These are phyloP conservation scores for Kwoniella heveanensis DNA, from an alignment of 768 basidiomycete species.

Conservation along the genomic window DNA sequence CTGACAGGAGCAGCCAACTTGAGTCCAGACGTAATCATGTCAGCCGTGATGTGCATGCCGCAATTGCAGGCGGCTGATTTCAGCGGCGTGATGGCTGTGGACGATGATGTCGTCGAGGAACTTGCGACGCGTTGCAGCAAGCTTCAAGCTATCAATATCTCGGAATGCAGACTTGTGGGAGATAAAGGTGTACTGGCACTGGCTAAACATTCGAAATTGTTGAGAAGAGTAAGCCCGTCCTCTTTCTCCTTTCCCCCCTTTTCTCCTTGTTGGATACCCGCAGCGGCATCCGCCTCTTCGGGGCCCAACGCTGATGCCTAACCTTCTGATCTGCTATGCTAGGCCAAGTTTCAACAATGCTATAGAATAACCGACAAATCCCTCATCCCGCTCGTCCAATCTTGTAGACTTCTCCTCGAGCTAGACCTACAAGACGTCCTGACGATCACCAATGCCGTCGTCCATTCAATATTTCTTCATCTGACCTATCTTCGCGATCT, in stretches of 20 bases:
- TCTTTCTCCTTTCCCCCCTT: neutral
- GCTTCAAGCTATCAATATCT: slow-evolving; percentile 89
- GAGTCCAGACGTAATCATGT: slow-evolving; percentile 65
- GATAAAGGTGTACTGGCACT: slow-evolving; percentile 76
- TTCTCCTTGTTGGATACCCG: neutral
- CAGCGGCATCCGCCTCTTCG: no score
- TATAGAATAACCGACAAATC: slow-evolving; percentile 73
- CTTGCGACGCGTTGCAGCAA: slow-evolving; percentile 71
- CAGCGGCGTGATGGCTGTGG: slow-evolving; percentile 68
- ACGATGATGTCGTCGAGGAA: slow-evolving; percentile 70
- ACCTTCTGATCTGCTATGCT: neutral
- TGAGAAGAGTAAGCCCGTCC: slow-evolving; percentile 65
- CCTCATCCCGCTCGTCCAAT: slow-evolving; percentile 72
- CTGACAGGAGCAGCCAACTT: slow-evolving; percentile 76
- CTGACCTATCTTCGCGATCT: slow-evolving; percentile 86
- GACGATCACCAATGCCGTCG: slow-evolving; percentile 71
- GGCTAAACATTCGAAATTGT: slow-evolving; percentile 70
- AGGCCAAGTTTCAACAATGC: slow-evolving; percentile 82
- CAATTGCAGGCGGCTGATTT: slow-evolving; percentile 84
- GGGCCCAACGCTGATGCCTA: no score
- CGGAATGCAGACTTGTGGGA: slow-evolving; percentile 76
- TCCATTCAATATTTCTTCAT: slow-evolving; percentile 81
- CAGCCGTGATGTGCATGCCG: slow-evolving; percentile 70
- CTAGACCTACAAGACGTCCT: slow-evolving; percentile 87
- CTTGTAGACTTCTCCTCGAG: slow-evolving; percentile 85